phyloP scores from a whole-genome alignment of 441 rosid species.

The Eruca vesicaria region DNA sequence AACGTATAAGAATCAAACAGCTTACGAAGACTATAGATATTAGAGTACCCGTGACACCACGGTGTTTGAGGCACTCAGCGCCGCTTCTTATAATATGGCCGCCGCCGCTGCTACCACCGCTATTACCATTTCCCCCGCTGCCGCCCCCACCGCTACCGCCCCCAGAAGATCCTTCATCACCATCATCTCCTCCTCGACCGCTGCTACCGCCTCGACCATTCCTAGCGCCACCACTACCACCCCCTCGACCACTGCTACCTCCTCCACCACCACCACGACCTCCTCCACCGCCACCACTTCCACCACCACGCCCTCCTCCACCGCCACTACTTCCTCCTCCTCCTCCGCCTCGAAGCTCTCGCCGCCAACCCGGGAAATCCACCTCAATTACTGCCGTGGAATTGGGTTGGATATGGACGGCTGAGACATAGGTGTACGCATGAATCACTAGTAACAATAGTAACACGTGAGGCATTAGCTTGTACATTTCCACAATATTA shows the following conservation, averaged over 20 bases:
- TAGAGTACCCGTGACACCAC: neutral
- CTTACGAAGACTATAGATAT: neutral
- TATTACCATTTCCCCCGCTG: neutral
- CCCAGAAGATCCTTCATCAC: neutral
- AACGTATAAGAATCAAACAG: neutral
- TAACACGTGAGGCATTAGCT: neutral
- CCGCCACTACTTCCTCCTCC: neutral
- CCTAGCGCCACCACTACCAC: neutral
- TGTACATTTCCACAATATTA: neutral
- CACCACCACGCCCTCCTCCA: neutral
- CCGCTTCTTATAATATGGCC: neutral
- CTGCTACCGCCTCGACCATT: neutral
- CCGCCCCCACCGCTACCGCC: neutral
- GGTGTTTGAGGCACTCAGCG: constrained; percentile 9
- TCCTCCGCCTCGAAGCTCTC: constrained; percentile 23
- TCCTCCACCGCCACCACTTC: neutral
- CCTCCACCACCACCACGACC: neutral
- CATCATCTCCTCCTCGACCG: neutral
- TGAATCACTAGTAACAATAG: constrained; percentile 10
- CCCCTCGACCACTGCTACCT: neutral
- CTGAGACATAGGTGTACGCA: constrained; percentile 2
- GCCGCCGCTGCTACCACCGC: neutral
- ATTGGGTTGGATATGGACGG: constrained; percentile 5
- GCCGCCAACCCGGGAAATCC: constrained; percentile 1
- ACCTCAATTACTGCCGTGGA: neutral